Evolutionary conservation across 2,329 filamentous ascomycete genomes (phyloP), one percentile per base, ranked within the genome.

Genomic region (Fusarium fujikuroi): DNA sequence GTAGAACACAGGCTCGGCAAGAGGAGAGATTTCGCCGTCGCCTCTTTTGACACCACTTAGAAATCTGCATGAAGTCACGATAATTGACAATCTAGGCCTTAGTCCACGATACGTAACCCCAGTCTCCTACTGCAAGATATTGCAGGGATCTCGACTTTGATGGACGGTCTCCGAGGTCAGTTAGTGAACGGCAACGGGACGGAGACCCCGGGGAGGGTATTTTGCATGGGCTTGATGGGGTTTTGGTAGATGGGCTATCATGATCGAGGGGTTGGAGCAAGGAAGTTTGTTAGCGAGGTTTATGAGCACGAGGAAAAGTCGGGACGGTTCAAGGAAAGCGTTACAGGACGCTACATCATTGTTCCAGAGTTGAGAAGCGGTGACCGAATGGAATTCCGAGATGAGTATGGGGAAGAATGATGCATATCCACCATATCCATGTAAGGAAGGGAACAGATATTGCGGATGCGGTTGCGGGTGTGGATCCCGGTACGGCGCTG

Each of bases 291-390:
- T 46, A 61, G 69, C 56, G 42, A 61, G 32, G 37, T 37, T 47
- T 46, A 67, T 37, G 44, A 23, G 53, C 37, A 79, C 78, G 78
- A 79, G 69, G 78, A 79, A 66, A 68, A 75, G 65, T 54, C 78
- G 78, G 78, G 65, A 74, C 49, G 63, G 60, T 54, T 21, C 39
- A 36, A 25, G 36, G 11, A 58, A 54, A 65, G 60, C 58, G 47
- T 56, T 64, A 32, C 50, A 63, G 42, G 42, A 63, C 59, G 58
- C 56, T 59, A 57, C 54, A 54, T 49, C 63, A 61, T 67, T 58
- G 50, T 54, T 49, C 63, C 60, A 73, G 67, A 69, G 53, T 32
- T 50, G 42, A 57, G 54, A 68, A 73, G 75, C 67, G 72, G 72
- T 76, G 75, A 74, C 72, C 57, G 63, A 62, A 67, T 67, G 54